Conservation (phyloP, 2,329 filamentous ascomycete genomes). For the Dactylellina leptospora region DNA sequence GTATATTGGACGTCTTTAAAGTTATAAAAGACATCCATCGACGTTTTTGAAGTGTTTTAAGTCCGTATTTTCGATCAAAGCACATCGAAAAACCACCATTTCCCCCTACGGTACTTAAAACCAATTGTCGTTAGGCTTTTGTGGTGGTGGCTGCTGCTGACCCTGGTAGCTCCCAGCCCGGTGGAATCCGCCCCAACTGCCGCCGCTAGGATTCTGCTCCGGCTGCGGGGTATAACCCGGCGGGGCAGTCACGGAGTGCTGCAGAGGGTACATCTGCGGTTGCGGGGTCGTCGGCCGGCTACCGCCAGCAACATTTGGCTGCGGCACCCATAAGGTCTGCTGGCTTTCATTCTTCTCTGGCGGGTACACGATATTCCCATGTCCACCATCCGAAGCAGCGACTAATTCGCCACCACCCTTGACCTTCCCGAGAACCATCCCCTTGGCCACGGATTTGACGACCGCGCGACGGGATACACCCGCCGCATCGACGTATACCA, state of each 20-base stretch:
- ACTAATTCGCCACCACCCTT: conserved; percentile 77
- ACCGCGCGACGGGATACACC: conserved; percentile 89
- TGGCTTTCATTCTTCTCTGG: conserved; percentile 51
- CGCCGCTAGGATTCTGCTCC: conserved; percentile 19
- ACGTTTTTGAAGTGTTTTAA: no score
- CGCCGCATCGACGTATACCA: conserved; percentile 96
- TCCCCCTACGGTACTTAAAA: conserved; percentile 27
- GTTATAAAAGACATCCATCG: no score
- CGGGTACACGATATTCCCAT: conserved; percentile 58
- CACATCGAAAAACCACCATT: background rate
- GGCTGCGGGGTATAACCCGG: conserved; percentile 42
- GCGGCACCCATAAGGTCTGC: conserved; percentile 48
- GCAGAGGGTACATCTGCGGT: conserved; percentile 35
- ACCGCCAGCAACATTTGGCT: conserved; percentile 27
- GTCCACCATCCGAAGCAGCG: conserved; percentile 70
- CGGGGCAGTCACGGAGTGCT: conserved; percentile 41
- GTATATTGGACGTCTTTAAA: no score
- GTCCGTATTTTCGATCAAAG: no score
- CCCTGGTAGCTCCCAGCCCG: conserved; percentile 24
- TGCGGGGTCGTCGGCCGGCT: conserved; percentile 40
- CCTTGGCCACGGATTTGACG: conserved; percentile 93
- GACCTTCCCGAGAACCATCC: conserved; percentile 88
- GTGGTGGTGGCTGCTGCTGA: conserved; percentile 28
- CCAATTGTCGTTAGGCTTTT: conserved; percentile 49
- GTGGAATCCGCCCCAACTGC: conserved; percentile 43